phyloP scores from a whole-genome alignment of 2,329 filamentous ascomycete genomes.

The Diaporthe sp. region DNA sequence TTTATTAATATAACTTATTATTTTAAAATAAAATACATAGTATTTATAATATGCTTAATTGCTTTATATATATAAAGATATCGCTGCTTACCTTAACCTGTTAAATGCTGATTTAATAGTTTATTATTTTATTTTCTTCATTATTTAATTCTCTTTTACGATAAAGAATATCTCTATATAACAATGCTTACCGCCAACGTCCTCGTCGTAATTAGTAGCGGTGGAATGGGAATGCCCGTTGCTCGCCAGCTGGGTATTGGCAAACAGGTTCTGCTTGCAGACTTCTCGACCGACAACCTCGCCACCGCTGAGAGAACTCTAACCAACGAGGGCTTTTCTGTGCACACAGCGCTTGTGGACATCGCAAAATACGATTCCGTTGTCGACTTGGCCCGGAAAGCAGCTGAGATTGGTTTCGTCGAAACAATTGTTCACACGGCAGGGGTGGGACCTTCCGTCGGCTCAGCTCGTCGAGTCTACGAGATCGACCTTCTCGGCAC shows the following conservation, averaged over 20 bases:
- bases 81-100: fast-evolving
- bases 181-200: background rate
- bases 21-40: too few species aligned
- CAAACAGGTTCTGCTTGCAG: constrained; percentile 2
- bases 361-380: background rate
- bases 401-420: background rate
- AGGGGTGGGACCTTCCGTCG: background rate
- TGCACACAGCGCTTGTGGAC: background rate
- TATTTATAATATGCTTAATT: too few species aligned
- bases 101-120: too few species aligned
- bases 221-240: background rate
- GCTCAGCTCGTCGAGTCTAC: background rate
- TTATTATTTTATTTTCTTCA: too few species aligned
- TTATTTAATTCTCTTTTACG: too few species aligned
- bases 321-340: background rate
- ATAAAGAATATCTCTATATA: background rate
- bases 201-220: background rate
- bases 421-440: background rate
- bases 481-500: background rate
- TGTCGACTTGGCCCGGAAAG: background rate
- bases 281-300: background rate
- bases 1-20: too few species aligned
- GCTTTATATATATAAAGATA: too few species aligned
- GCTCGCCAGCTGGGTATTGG: background rate
- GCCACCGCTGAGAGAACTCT: background rate